Base-by-base conservation (phyloP, 352 stramenopile species). In the Pythium graminicola region DNA sequence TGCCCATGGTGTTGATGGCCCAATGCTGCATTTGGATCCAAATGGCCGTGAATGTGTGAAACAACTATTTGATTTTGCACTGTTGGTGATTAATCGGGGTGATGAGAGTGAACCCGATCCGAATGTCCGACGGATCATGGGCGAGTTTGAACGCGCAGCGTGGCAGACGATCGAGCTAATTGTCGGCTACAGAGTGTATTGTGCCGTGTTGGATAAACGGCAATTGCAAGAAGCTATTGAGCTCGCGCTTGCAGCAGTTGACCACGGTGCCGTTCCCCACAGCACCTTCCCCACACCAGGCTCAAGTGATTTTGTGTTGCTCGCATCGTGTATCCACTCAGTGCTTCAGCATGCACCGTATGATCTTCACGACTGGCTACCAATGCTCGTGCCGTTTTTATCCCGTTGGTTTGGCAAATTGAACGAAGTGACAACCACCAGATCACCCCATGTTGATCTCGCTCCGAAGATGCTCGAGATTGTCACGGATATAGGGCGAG, bases 131-230 rank as follows among this genome's bases (percentile, higher is more conserved):
- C 17, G 23, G 8, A 20, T 67, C 14, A 48, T 52, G 9, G 59
- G 57, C 6, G 65, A 50, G 3, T 44, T 92, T n/a, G 81, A 92
- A 44, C 75, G 69, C 14, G 76, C 83, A 39, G 82, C 76, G 23
- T 93, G 77, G 77, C 64, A 82, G 35, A 79, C 67, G 26, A 61
- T 89, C 38, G 58, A 75, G 28, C 57, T 78, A 20, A 20, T 91
- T 2, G 67, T 78, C 9, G 64, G 77, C 27, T 79, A 73, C 50
- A 72, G 72, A 43, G 76, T 85, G 1, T 92, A 92, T 53, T 92
- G 78, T 39, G 70, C 68, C 6, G 65, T 92, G 28, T 28, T 92
- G 11, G 59, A 76, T 11, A 64, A 74, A 22, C 57, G 60, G 19
- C 57, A 83, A 26, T 62, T 86, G 40, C 62, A 77, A 28, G 69